A percentile compares a stretch with the other conserved stretches of the same genome.
Conservation (phyloP, 2,329 filamentous ascomycete species). For the Mycosphaerella sp. region DNA sequence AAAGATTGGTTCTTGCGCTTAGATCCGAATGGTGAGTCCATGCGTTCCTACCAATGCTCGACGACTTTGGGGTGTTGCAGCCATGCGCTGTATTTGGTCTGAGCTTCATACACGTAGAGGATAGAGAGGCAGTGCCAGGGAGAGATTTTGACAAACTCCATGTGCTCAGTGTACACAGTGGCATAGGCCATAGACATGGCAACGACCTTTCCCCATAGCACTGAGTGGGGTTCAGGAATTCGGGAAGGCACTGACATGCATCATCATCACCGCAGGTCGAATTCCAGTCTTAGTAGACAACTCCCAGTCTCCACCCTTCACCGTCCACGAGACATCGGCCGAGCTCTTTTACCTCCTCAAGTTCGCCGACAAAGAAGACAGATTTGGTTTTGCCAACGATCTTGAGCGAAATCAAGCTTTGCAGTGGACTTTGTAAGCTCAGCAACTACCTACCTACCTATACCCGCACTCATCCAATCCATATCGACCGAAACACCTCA, state of each 20-base stretch:
- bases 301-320: constrained; percentile 44
- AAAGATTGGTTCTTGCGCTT: constrained; percentile 50
- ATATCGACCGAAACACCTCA: background rate
- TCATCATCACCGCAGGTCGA: constrained; percentile 28
- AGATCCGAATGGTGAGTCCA: constrained; percentile 31
- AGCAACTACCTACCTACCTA: background rate
- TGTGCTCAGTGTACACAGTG: too few species aligned
- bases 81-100: too few species aligned
- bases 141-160: too few species aligned
- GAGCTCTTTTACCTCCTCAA: constrained; percentile 51
- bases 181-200: too few species aligned
- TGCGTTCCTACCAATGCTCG: too few species aligned
- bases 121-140: too few species aligned
- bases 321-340: constrained; percentile 50
- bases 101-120: too few species aligned
- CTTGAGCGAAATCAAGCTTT: constrained; percentile 45
- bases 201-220: too few species aligned
- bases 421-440: constrained; percentile 45
- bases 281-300: constrained; percentile 51
- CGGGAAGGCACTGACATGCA: background rate
- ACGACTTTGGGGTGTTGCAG: too few species aligned
- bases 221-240: too few species aligned
- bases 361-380: constrained; percentile 44
- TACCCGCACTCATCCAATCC: background rate
- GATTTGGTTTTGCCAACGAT: constrained; percentile 49